A percentile compares a stretch with the other conserved stretches of the same genome.
phyloP scores from a whole-genome alignment of 2,329 filamentous ascomycete genomes.

The Aureobasidium zeae region DNA sequence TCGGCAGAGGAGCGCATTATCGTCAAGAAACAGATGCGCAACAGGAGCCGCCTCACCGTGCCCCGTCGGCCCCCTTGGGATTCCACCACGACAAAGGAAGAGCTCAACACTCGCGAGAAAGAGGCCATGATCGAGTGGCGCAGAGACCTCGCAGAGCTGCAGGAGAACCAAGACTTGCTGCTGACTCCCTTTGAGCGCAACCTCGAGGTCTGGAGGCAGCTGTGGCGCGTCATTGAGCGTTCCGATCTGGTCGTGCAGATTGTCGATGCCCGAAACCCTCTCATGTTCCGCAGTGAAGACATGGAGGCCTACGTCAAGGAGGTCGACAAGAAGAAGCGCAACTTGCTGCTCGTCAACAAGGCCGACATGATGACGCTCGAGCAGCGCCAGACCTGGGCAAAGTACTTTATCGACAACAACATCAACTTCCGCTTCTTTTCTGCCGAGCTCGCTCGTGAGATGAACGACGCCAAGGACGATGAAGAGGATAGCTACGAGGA shows the following conservation, averaged over 20 bases:
- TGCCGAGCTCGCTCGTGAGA: constrained; percentile 79
- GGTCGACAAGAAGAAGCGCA: constrained; percentile 78
- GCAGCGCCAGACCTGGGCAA: constrained; percentile 76
- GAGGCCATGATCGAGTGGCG: constrained; percentile 81
- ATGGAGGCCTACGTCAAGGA: constrained; percentile 91
- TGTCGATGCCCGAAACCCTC: constrained; percentile 88
- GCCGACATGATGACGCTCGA: constrained; percentile 94
- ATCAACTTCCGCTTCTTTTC: constrained; percentile 97
- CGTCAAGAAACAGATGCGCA: constrained; percentile 71
- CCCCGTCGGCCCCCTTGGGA: constrained; percentile 88
- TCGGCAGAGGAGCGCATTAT: constrained; percentile 71
- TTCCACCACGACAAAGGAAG: constrained; percentile 66
- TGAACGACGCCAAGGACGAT: constrained; percentile 62
- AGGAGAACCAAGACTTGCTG: constrained; percentile 86
- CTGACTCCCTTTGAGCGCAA: constrained; percentile 99
- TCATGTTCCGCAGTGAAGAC: constrained; percentile 90
- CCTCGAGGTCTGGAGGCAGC: constrained; percentile 91
- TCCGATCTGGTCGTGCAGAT: constrained; percentile 96
- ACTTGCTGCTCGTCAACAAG: constrained; percentile 92
- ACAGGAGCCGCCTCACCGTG: constrained; percentile 72
- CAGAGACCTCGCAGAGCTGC: constrained; percentile 78
- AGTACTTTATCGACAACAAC: constrained; percentile 68
- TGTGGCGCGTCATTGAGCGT: constrained; percentile 96
- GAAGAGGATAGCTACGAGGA: constrained; percentile 36
- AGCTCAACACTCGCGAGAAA: constrained; percentile 71